Base-by-base conservation (phyloP, 768 basidiomycete species). In the Tylopilus plumbeoviolaceoides region DNA sequence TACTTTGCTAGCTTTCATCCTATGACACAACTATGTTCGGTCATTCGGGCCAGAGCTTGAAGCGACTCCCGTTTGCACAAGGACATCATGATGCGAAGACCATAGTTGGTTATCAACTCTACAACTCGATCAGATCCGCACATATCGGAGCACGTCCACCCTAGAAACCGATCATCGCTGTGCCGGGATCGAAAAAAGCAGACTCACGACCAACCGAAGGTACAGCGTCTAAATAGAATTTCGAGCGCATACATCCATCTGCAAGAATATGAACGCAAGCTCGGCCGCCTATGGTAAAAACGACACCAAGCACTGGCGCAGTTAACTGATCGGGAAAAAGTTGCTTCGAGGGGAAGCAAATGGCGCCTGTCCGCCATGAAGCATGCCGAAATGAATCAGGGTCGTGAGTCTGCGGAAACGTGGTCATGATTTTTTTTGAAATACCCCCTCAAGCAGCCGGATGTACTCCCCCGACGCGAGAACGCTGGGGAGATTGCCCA, bases 331-430 rank as follows among this genome's bases (percentile, higher is more conserved):
- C 55, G 47, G 60, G 58, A 50, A 62, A 57, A 40, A n/a, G 6
- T 39, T 48, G 42, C 56, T 50, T 67, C 44, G 56, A 55, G 56
- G 41, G 27, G 51, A 56, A 52, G 36, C 25, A 2, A 11, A 31
- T 9, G 53, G 48, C 46, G 41, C 50, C 36, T 44, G 46, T 52
- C 63, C 59, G 60, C 57, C 7, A 47, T 50, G 20, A 55, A 51
- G 49, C 7, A 53, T 52, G 55, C 65, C 65, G 65, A 66, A 66
- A 66, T 66, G 66, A 68, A 61, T 53, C 63, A 68, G 64, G 65
- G 63, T 45, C 58, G 54, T n/a, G 18, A 8, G 41, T 42, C 33
- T 53, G 53, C 20, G 53, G 44, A 30, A 53, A 53, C 47, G 7
- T 41, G 46, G 25, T 38, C 47, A 42, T 47, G 28, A 36, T 21